Evolutionary conservation across 2,329 filamentous ascomycete species (phyloP).

Genomic region (Monosporascus sp.): DNA sequence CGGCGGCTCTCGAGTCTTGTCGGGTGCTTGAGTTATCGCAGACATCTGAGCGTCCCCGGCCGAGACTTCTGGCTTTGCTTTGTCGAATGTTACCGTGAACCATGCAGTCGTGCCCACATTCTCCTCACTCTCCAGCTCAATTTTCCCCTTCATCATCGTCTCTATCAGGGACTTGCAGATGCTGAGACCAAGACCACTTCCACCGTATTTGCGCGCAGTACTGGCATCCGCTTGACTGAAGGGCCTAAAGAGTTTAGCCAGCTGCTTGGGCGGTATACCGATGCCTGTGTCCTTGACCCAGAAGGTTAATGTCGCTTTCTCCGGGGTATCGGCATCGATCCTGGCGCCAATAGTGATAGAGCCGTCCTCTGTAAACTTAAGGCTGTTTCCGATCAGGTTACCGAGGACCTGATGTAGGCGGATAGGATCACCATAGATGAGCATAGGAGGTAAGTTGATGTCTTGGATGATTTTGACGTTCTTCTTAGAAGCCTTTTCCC

Average conservation of each 20-base stretch:
- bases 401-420: conserved; percentile 65
- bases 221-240: conserved; percentile 91
- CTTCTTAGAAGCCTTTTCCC: conserved; percentile 56
- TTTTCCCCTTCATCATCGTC: conserved; percentile 82
- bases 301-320: conserved; percentile 71
- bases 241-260: conserved; percentile 82
- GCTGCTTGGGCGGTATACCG: conserved; percentile 76
- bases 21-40: conserved; percentile 35
- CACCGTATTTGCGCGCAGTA: conserved; percentile 85
- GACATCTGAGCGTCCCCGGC: conserved; percentile 47
- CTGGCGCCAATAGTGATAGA: conserved; percentile 78
- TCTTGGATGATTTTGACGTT: conserved; percentile 63
- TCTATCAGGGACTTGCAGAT: conserved; percentile 95
- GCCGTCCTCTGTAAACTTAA: conserved; percentile 88
- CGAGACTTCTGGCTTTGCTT: conserved; percentile 60
- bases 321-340: conserved; percentile 64
- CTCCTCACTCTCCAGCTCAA: conserved; percentile 73
- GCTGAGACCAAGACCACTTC: conserved; percentile 83
- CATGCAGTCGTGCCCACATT: conserved; percentile 66
- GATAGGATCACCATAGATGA: conserved; percentile 62
- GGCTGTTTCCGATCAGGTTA: conserved; percentile 86
- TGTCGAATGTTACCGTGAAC: conserved; percentile 82
- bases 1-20: conserved; percentile 23
- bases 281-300: conserved; percentile 89
- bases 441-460: conserved; percentile 69